Evolutionary conservation across 1,139 yeast genomes (phyloP).

Genomic region (Hanseniaspora uvarum): DNA sequence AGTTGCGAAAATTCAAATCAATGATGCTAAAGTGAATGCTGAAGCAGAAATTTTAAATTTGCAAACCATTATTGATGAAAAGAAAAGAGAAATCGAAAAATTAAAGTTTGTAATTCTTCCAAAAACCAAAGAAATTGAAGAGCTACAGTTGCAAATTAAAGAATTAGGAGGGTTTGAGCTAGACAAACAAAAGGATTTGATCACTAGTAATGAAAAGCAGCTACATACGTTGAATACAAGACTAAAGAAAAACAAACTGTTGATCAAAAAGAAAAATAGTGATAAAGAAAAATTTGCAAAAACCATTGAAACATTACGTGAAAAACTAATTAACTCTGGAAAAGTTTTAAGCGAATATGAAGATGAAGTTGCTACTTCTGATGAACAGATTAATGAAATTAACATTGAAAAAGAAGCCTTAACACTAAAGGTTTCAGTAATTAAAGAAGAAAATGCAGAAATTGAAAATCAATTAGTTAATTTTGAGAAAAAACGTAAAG

Average conservation of each 20-base stretch:
- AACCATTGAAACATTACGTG: slow-evolving; percentile 20
- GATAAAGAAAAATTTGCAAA: slow-evolving; percentile 47
- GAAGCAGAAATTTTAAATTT: background rate
- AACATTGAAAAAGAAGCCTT: background rate
- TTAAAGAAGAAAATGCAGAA: slow-evolving; percentile 28
- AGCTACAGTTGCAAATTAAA: slow-evolving; percentile 67
- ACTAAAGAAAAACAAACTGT: slow-evolving; percentile 50
- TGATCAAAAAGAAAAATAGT: slow-evolving; percentile 55
- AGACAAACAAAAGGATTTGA: slow-evolving; percentile 70
- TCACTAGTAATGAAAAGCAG: slow-evolving; percentile 62
- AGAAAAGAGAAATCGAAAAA: slow-evolving; percentile 22
- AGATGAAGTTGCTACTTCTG: slow-evolving; percentile 29
- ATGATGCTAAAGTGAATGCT: slow-evolving; percentile 18
- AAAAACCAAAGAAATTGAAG: slow-evolving; percentile 50
- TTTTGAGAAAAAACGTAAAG: slow-evolving; percentile 26
- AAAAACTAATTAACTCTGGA: slow-evolving; percentile 33
- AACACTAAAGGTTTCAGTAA: slow-evolving; percentile 27
- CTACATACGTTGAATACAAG: slow-evolving; percentile 53
- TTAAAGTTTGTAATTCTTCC: slow-evolving; percentile 45
- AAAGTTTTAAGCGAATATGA: slow-evolving; percentile 29
- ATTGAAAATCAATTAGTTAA: slow-evolving; percentile 21
- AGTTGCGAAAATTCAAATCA: slow-evolving; percentile 25
- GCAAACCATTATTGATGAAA: background rate
- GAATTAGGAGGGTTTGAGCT: slow-evolving; percentile 85
- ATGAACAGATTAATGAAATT: slow-evolving; percentile 31